Evolutionary conservation across 2,329 filamentous ascomycete genomes (phyloP), one percentile per base, ranked within the genome.

Genomic region (Colletotrichum horii): DNA sequence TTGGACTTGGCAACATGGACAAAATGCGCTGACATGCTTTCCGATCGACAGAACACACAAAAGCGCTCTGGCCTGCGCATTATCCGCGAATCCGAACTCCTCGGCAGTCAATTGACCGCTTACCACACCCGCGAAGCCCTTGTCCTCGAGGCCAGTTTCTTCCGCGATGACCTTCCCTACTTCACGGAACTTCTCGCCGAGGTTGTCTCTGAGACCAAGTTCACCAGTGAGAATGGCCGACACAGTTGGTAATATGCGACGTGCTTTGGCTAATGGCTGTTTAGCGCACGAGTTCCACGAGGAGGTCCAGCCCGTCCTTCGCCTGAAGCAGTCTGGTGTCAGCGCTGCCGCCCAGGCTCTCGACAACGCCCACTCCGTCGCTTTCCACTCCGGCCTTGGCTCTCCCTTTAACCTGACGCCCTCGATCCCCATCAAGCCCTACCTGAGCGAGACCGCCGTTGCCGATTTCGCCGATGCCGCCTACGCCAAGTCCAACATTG

Each of bases 181-280:
- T 99, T 98, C 86, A 92, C 96, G 82, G 97, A 99, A 90, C 91
- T 99, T 79, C 91, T 99, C 80, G 95, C 94, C 83, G 97, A 99
- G 90, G 94, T 98, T 81, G 90, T 97, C 82, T 93, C 94, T 77
- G 89, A 95, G 87, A 98, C 96, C 80, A 97, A 95, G 88, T 99
- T 95, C 86, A 92, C 93, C 79, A 89, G 93, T 94, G 87, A 87
- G 92, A 80, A 26, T 85, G 77, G 48, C 71, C 43, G 34, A 43
- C n/a, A 28, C n/a, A 55, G 24, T 69, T 69, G 65, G 65, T 19
- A 11, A 64, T 8, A 26, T 48, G 22, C 52, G 60, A 28, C 56
- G 32, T 48, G 28, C 22, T 22, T 70, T 38, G 32, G 43, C 77
- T 81, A 76, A 79, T 60, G 52, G 24, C 64, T 12, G 32, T 75